Evolutionary conservation across 768 basidiomycete species (phyloP), one percentile per base, ranked within the genome.

Genomic region (Mycena vitilis): DNA sequence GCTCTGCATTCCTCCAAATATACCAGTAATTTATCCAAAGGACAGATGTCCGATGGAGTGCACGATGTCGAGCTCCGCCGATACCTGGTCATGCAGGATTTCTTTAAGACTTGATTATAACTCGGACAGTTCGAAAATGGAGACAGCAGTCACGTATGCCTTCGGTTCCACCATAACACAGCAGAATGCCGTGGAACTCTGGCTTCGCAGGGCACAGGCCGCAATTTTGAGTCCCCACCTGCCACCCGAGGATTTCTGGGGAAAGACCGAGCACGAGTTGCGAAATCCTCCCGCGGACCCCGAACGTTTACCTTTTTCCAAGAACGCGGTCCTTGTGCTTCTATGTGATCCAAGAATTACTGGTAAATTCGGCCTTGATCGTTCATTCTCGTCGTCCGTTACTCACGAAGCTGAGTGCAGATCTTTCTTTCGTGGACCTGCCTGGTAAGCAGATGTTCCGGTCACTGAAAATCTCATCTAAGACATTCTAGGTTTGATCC

Each of bases 171-270:
- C 71, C 2, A 75, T 89, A 38, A 77, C 77, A 5, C 73, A 87
- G 53, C 85, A 81, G 52, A 38, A 48, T 1, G 70, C 78, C 0
- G 84, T 92, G 9, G 90, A 90, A 63, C 70, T 84, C 4, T 82
- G 81, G 77, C 79, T 91, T 15, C 83, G 88, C 34, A 81, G 89
- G 4, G 89, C 90, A 0, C 90, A 91, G 71, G 81, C 84, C 0
- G 89, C 89, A 0, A 81, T 89, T 25, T 78, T 91, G 11, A 82
- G 83, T 60, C 86, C 86, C 0, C 75, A 79, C 13, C 61, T 82
- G 15, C 60, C 78, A 9, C 63, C 45, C 15, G 45, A 65, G 1
- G 73, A 76, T 1, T 81, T 79, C 61, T 45, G 62, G 23, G 71
- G 45, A n/a, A 79, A 79, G 68, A 71, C 74, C 0, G 70, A 65